Percentiles rank a stretch among this genome's conserved stretches.
Evolutionary conservation across 768 basidiomycete genomes (phyloP).

Genomic region (Baorangia bicolor): DNA sequence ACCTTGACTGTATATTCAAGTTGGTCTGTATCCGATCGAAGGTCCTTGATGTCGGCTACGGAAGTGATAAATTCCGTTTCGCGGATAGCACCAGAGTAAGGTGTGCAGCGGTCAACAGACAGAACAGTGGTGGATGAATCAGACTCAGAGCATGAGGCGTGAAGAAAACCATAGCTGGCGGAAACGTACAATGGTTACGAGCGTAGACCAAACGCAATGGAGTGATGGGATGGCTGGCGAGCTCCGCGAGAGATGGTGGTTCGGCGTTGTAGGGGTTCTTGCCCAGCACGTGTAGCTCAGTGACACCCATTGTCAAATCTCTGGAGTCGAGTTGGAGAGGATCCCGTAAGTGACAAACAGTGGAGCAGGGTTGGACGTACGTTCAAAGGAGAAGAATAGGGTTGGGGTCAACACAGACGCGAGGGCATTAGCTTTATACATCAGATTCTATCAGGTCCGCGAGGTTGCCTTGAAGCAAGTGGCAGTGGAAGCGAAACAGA

Average conservation of each 20-base stretch:
- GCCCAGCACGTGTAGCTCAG: conserved; percentile 20
- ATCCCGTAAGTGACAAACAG: background rate
- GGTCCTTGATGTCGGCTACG: conserved; percentile 29
- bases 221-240: conserved; percentile 44
- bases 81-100: background rate
- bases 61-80: background rate
- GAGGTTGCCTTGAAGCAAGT: background rate
- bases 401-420: background rate
- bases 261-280: conserved; percentile 69
- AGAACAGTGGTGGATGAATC: background rate
- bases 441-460: background rate
- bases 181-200: conserved; percentile 67
- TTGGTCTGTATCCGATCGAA: conserved; percentile 17
- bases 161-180: conserved; percentile 17
- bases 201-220: conserved; percentile 66
- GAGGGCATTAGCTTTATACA: background rate
- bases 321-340: too few relatives aligned
- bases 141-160: background rate
- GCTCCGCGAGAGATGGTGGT: conserved; percentile 57
- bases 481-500: background rate
- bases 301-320: conserved; percentile 19
- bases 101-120: background rate
- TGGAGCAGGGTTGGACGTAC: too few relatives aligned
- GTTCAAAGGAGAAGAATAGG: background rate
- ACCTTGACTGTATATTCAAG: conserved; percentile 30